Base-by-base conservation (phyloP, 345 rosid species). In the Geranium brycei region DNA sequence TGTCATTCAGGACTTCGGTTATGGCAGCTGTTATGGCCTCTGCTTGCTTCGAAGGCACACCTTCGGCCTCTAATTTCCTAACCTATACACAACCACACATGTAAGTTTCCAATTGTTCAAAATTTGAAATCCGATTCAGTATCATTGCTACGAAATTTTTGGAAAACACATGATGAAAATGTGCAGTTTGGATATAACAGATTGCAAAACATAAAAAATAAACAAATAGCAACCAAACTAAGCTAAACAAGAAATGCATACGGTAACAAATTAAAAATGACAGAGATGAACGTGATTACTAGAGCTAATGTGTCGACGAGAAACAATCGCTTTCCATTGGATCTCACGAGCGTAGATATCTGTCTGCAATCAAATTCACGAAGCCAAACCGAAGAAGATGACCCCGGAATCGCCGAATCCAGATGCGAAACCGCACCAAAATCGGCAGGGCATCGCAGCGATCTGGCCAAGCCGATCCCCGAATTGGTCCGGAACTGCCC, bases 221-320 rank as follows among this genome's bases (percentile, higher is more conserved):
- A 41, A 41, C 51, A 41, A 41, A 41, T 5, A 12, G 47, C 3
- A n/a, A 64, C 17, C 51, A 57, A 17, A 23, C 61, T 17, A 18
- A 28, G 38, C 11, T 17, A n/a, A 28, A 47, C 17, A 32, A 30
- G 11, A 1, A 40, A n/a, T 15, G 47, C 14, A 13, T 51, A 67
- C 6, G 47, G 41, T 31, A 62, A 60, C 17, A 11, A 17, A 51
- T 16, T 19, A 30, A 31, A 4, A 14, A 13, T 18, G 12, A 12
- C 30, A 18, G 28, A 23, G 47, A 17, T n/a, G 23, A 28, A 51
- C 55, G 51, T 32, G 74, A 4, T 35, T 86, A 90, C 97, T 78
- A 93, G 73, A 12, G 91, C 96, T 66, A 88, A 80, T 1, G 99
- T 90, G 66, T 93, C 96, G 30, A 93, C 91, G 47, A 90, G 91